A percentile compares a stretch with the other conserved stretches of the same genome.
Conservation (phyloP, 2,329 filamentous ascomycete species). For the Trichocomaceae sp. region DNA sequence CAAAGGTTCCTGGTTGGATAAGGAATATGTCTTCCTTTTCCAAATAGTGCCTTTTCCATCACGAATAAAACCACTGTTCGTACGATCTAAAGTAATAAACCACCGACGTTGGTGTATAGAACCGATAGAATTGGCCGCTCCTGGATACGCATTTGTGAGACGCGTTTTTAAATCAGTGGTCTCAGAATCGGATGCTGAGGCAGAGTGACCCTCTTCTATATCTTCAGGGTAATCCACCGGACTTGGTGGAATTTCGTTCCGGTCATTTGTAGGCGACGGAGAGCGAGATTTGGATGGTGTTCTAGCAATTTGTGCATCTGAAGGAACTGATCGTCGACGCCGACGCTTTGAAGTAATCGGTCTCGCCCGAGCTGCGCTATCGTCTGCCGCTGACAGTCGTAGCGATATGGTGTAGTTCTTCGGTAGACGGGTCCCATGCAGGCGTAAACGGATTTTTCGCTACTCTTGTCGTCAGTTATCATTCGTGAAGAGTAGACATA, state of each 20-base stretch:
- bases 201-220: slow-evolving; percentile 8
- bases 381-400: slow-evolving; percentile 41
- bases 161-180: slow-evolving; percentile 51
- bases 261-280: slow-evolving; percentile 6
- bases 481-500: not conserved
- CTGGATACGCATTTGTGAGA: slow-evolving; percentile 58
- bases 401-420: slow-evolving; percentile 48
- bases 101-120: slow-evolving; percentile 62
- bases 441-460: slow-evolving; percentile 52
- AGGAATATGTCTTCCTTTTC: slow-evolving; percentile 18
- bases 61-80: slow-evolving; percentile 50
- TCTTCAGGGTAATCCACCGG: slow-evolving; percentile 1
- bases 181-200: slow-evolving; percentile 25
- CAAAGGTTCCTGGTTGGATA: slow-evolving; percentile 8
- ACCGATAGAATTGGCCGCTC: slow-evolving; percentile 58
- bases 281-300: slow-evolving; percentile 20
- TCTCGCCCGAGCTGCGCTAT: slow-evolving; percentile 13
- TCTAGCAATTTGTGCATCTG: not conserved
- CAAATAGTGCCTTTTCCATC: slow-evolving; percentile 21
- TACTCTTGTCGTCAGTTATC: slow-evolving; percentile 12
- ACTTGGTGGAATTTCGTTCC: not conserved
- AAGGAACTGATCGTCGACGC: slow-evolving; percentile 16
- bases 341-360: slow-evolving; percentile 18
- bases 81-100: slow-evolving; percentile 59
- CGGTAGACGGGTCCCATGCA: slow-evolving; percentile 51